Evolutionary conservation across 768 basidiomycete genomes (phyloP).

Genomic region (Phanerodontia chrysosporium): DNA sequence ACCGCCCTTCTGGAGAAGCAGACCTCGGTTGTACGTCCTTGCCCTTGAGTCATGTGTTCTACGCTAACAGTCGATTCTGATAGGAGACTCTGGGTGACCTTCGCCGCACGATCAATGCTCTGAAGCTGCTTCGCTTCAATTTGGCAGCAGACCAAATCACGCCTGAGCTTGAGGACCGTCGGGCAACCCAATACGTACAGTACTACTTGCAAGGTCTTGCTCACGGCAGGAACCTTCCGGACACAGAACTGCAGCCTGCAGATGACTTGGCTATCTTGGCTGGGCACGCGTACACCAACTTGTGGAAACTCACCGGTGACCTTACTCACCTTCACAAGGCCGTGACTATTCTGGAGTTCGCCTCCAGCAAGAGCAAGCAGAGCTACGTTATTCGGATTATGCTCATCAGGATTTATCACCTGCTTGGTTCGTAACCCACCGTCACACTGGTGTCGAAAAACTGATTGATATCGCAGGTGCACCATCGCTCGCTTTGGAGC

Average conservation of each 20-base stretch:
- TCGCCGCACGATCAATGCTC: constrained; percentile 66
- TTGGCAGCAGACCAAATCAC: constrained; percentile 48
- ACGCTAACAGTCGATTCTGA: background rate
- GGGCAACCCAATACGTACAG: constrained; percentile 48
- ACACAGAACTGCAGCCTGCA: constrained; percentile 80
- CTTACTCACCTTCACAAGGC: constrained; percentile 62
- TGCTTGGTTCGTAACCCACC: constrained; percentile 51
- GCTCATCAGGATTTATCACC: constrained; percentile 76
- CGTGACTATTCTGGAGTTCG: constrained; percentile 65
- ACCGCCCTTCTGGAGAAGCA: constrained; percentile 47
- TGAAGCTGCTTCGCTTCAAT: constrained; percentile 68
- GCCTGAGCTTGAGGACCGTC: constrained; percentile 49
- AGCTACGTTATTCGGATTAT: constrained; percentile 76
- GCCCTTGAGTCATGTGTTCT: constrained; percentile 14
- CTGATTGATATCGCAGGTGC: constrained; percentile 46
- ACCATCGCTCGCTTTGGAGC: constrained; percentile 66
- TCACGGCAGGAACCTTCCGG: constrained; percentile 60
- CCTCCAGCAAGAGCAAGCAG: constrained; percentile 65
- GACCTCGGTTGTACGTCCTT: constrained; percentile 41
- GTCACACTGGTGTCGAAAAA: constrained; percentile 15
- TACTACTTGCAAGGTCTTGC: constrained; percentile 66
- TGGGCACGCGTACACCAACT: constrained; percentile 58
- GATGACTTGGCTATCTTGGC: constrained; percentile 82
- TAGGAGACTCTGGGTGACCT: constrained; percentile 49
- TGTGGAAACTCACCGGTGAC: constrained; percentile 56